Evolutionary conservation across 495 filamentous ascomycete species (phyloP).

Genomic region (Patellaria atrata): DNA sequence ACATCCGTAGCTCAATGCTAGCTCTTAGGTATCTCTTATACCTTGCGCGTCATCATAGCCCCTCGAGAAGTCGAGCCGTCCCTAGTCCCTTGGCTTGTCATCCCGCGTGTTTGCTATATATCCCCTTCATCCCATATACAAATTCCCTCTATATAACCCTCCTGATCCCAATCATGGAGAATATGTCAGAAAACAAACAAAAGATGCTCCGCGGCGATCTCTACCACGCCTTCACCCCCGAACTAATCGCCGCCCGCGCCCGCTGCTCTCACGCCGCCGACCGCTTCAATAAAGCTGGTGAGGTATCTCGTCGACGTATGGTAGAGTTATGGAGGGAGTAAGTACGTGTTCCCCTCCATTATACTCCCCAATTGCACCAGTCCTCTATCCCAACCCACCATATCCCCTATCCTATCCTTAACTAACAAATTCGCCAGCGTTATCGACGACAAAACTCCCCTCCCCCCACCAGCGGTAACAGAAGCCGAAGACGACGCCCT

Average conservation of each 20-base stretch:
- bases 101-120: no score
- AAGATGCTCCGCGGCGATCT: slow-evolving; percentile 28
- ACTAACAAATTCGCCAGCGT: slow-evolving; percentile 31
- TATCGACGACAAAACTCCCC: slow-evolving; percentile 41
- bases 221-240: slow-evolving; percentile 39
- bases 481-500: slow-evolving; percentile 44
- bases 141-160: no score
- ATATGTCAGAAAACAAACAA: slow-evolving; percentile 27
- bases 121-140: no score
- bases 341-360: slow-evolving; percentile 20
- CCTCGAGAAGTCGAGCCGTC: no score
- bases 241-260: slow-evolving; percentile 39
- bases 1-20: no score
- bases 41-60: no score
- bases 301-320: slow-evolving; percentile 39
- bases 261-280: slow-evolving; percentile 44
- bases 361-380: not conserved
- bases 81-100: no score
- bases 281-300: slow-evolving; percentile 47
- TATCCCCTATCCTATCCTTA: slow-evolving; percentile 3
- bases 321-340: slow-evolving; percentile 65
- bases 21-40: no score
- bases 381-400: slow-evolving; percentile 3
- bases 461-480: slow-evolving; percentile 40
- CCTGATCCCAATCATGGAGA: no score